Conservation (phyloP, 2,329 filamentous ascomycete species). For the Beauveria varroae region DNA sequence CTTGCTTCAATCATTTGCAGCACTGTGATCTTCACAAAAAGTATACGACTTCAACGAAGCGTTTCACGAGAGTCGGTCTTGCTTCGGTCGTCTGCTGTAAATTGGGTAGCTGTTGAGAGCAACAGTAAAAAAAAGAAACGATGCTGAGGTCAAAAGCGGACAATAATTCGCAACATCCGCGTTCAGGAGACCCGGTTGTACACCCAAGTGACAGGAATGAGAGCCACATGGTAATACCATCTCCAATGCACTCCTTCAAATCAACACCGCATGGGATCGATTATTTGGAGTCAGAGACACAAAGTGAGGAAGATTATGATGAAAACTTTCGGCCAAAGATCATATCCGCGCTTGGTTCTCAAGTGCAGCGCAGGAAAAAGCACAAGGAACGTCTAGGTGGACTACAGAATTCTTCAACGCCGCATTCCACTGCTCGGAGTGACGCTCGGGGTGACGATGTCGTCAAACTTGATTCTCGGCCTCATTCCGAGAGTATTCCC, state of each 20-base stretch:
- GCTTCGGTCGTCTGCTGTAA: neutral
- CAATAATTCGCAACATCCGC: neutral
- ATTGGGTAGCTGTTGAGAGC: neutral
- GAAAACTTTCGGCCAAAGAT: constrained; percentile 25
- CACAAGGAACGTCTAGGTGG: neutral
- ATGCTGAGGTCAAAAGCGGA: neutral
- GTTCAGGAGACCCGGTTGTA: neutral
- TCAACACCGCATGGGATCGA: constrained; percentile 11
- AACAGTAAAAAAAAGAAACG: neutral
- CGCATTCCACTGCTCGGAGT: neutral
- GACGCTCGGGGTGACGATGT: neutral
- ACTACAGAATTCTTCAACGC: neutral
- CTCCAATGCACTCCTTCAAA: neutral
- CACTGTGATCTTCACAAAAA: neutral
- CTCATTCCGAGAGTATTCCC: constrained; percentile 13
- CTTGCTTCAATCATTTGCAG: neutral
- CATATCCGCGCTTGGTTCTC: constrained; percentile 7
- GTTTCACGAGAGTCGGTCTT: neutral
- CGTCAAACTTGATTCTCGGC: constrained; percentile 16
- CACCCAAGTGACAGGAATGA: neutral
- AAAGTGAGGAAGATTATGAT: constrained; percentile 41
- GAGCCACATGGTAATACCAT: neutral
- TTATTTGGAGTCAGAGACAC: constrained; percentile 26
- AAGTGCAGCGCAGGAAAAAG: neutral
- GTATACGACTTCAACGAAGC: neutral